Percentiles rank a stretch among this genome's conserved stretches.
These are phyloP conservation scores for Colletotrichum sp. DNA, from an alignment of 2,329 filamentous ascomycete species.

Conservation along the genomic window DNA sequence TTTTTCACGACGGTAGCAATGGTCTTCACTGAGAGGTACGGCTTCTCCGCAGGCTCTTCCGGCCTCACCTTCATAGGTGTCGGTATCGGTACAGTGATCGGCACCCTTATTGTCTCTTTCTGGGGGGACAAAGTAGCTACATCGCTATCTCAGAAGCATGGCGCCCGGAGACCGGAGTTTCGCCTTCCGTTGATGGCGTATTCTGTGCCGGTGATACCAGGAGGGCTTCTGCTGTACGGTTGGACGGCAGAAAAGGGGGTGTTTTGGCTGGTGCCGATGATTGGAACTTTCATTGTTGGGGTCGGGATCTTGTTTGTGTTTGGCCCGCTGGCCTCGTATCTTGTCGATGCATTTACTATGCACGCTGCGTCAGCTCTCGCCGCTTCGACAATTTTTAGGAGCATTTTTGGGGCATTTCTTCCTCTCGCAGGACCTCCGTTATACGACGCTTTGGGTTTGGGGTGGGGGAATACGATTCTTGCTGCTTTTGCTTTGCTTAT, in stretches of 20 bases:
- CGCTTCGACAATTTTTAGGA: conserved; percentile 63
- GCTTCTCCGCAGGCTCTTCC: conserved; percentile 28
- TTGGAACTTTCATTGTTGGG: conserved; percentile 55
- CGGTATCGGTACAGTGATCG: conserved; percentile 31
- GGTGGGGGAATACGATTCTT: conserved; percentile 54
- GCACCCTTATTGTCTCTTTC: conserved; percentile 30
- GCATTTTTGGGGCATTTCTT: conserved; percentile 54
- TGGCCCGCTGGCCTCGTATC: conserved; percentile 43
- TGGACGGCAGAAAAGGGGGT: conserved; percentile 50
- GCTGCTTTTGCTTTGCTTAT: conserved; percentile 45
- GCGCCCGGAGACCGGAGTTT: conserved; percentile 22
- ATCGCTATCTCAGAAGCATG: conserved; percentile 14
- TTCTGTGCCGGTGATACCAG: conserved; percentile 28
- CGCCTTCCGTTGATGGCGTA: conserved; percentile 25
- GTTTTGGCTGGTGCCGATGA: conserved; percentile 64
- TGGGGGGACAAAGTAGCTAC: conserved; percentile 12
- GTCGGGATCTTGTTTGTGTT: conserved; percentile 30
- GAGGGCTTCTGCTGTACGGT: conserved; percentile 29
- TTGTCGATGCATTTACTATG: conserved; percentile 58
- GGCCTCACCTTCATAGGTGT: conserved; percentile 58
- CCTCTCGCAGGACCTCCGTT: conserved; percentile 56
- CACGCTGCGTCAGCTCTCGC: conserved; percentile 70
- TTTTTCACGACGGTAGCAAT: conserved; percentile 45
- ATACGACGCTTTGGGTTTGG: conserved; percentile 55
- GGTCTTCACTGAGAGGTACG: conserved; percentile 40